Evolutionary conservation across 2,329 filamentous ascomycete genomes (phyloP).

Genomic region (Hymenoscyphus repandus): DNA sequence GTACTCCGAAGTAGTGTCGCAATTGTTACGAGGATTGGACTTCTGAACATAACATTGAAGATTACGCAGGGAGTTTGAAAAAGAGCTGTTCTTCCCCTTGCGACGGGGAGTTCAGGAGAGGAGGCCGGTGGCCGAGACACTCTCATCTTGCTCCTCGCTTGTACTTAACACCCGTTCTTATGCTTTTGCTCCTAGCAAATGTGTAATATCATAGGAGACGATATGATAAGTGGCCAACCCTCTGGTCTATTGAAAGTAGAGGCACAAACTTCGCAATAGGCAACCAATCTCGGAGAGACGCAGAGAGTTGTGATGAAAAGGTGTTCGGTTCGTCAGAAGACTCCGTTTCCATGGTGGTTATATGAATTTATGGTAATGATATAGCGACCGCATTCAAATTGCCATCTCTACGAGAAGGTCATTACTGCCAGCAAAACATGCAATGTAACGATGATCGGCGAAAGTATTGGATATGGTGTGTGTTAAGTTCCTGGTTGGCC

Average conservation of each 20-base stretch:
- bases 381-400: too few species aligned
- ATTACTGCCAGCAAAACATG: neutral
- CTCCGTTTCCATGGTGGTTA: too few species aligned
- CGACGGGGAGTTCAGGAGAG: neutral
- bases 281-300: neutral
- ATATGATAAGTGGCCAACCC: neutral
- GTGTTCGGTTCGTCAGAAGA: too few species aligned
- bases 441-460: slow-evolving; percentile 1
- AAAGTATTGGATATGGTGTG: neutral
- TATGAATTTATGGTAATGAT: too few species aligned
- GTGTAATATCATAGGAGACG: neutral
- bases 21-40: neutral
- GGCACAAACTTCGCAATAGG: neutral
- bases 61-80: neutral
- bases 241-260: neutral
- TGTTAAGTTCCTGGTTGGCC: too few species aligned
- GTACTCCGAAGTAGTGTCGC: neutral
- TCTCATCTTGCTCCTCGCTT: neutral
- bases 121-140: neutral
- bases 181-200: neutral
- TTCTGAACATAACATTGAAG: neutral
- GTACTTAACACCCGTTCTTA: neutral
- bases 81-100: neutral
- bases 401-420: too few species aligned
- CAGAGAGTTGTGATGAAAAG: neutral